A percentile compares a stretch with the other conserved stretches of the same genome.
These are phyloP conservation scores for Fraxinus albicans DNA, from an alignment of 305 asterid species.

Conservation along the genomic window DNA sequence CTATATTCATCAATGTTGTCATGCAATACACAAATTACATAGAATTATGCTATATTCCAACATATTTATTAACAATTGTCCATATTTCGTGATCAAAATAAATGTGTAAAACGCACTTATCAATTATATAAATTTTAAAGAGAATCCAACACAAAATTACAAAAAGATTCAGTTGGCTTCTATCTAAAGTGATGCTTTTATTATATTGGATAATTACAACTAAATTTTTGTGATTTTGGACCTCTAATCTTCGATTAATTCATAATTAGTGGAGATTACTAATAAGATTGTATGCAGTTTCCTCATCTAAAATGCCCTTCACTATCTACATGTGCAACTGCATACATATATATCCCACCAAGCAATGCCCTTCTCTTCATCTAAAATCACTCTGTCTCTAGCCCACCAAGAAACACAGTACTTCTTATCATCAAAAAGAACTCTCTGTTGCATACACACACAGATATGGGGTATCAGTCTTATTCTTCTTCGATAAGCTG, in stretches of 20 bases:
- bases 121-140: neutral
- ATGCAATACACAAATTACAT: no score
- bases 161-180: neutral
- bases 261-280: neutral
- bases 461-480: slow-evolving; percentile 28
- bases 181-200: neutral
- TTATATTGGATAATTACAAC: slow-evolving; percentile 11
- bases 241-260: neutral
- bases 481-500: slow-evolving; percentile 26
- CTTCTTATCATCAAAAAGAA: neutral
- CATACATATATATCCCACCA: slow-evolving; percentile 25
- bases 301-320: no score
- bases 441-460: neutral
- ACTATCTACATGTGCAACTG: slow-evolving; percentile 12
- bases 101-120: no score
- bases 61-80: no score
- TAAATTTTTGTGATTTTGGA: slow-evolving; percentile 11
- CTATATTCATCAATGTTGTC: no score
- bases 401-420: neutral
- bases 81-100: no score
- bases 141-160: neutral
- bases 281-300: neutral
- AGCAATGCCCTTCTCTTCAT: slow-evolving; percentile 15
- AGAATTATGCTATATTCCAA: no score
- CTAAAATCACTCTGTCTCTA: slow-evolving; percentile 8